These are phyloP conservation scores for Podila epigama DNA, from an alignment of 192 early-diverging fungal species.

Conservation along the genomic window DNA sequence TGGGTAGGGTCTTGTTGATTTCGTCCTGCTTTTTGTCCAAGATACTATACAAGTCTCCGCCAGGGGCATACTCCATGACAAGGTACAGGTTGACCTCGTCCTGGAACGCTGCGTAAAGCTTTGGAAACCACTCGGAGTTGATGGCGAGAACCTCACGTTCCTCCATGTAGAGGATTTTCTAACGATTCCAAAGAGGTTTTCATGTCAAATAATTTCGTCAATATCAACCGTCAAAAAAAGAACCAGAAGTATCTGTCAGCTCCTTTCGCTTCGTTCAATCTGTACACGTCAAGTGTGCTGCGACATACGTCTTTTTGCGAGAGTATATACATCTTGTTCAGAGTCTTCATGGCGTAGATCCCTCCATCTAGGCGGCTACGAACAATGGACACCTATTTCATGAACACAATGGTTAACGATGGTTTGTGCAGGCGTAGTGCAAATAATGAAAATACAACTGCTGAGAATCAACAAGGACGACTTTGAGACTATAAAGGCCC, in stretches of 20 bases:
- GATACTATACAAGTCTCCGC: conserved; percentile 82
- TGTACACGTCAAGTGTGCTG: conserved; percentile 76
- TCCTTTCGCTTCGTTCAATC: conserved; percentile 33
- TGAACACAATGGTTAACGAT: not conserved
- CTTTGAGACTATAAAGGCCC: no score
- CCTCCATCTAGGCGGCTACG: conserved; percentile 70
- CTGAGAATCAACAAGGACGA: no score
- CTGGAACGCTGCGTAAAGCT: conserved; percentile 72
- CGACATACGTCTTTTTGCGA: conserved; percentile 76
- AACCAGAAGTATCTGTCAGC: conserved; percentile 51
- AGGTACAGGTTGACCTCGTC: conserved; percentile 70
- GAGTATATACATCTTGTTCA: conserved; percentile 74
- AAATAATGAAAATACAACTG: no score
- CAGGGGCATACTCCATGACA: conserved; percentile 81
- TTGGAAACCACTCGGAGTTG: conserved; percentile 72
- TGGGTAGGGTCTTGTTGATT: conserved; percentile 10
- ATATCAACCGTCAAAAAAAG: conserved; percentile 68
- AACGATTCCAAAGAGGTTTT: conserved; percentile 12
- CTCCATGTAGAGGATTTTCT: conserved; percentile 92
- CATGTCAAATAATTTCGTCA: conserved; percentile 68
- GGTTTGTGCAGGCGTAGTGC: not conserved
- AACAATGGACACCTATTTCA: conserved; percentile 80
- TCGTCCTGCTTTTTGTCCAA: conserved; percentile 66
- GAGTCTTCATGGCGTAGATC: conserved; percentile 87
- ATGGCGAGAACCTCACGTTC: conserved; percentile 80